Evolutionary conservation across 768 basidiomycete species (phyloP), one percentile per base, ranked within the genome.

Genomic region (Mycena sanguinolenta): DNA sequence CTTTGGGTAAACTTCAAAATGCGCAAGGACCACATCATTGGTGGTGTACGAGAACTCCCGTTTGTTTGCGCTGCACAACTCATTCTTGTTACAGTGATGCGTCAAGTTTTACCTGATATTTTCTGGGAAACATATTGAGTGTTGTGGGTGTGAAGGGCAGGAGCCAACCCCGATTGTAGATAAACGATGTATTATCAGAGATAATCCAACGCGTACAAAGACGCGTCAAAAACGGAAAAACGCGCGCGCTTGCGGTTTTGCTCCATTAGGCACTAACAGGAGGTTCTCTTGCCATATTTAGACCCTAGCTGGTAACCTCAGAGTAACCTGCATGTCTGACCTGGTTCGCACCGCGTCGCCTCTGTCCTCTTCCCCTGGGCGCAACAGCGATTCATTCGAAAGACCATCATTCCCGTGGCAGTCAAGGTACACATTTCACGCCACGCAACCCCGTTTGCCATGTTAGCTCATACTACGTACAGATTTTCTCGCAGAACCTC

Each of bases 91-190:
- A 2, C 66, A 92, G 92, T 95, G 38, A 96, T 97, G 94, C 88
- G 93, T 65, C 81, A 90, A 36, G 87, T 94, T n/a, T 75, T 96
- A 72, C 89, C 91, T 0, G 88, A 92, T 68, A 73, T 87, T 16
- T 83, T 92, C 71, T 95, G 94, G 94, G 92, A 94, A 80, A 92
- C 90, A 8, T 95, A 91, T 79, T 95, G 81, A 79, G 21, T 36
- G 1, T 17, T 39, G 32, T 12, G 19, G n/a, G 21, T 23, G 46
- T 46, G 39, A 39, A 39, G 6, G 39, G 39, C 39, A 46, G 44
- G 44, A n/a, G 44, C 12, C 39, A 19, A 6, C 14, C 39, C 14
- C 39, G 39, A 42, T 16, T 17, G 2, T 46, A 46, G 44, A 46
- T 6, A 46, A 5, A 46, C 44, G 21, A 50, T 50, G 49, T 50